phyloP scores from a whole-genome alignment of 2,329 filamentous ascomycete genomes.

The Penicillium sp. region DNA sequence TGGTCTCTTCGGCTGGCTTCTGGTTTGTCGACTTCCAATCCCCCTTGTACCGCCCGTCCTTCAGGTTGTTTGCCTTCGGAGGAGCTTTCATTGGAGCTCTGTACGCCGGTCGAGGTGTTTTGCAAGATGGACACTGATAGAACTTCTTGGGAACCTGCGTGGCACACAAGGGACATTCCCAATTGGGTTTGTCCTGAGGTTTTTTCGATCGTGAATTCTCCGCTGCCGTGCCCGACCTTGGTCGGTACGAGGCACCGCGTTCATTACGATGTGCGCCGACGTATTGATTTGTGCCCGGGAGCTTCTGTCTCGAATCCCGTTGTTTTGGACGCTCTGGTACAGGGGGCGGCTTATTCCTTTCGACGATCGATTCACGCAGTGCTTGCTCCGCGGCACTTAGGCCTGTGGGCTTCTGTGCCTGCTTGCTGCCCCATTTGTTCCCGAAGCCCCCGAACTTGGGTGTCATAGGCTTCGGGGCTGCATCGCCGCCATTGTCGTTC shows the following conservation, averaged over 20 bases:
- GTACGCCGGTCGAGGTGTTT: slow-evolving; percentile 6
- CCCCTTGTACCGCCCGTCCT: background rate
- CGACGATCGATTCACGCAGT: slow-evolving; percentile 28
- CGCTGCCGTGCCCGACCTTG: background rate
- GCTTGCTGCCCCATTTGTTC: slow-evolving; percentile 20
- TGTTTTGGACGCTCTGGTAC: slow-evolving; percentile 1
- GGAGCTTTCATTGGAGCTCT: background rate
- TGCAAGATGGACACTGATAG: slow-evolving; percentile 15
- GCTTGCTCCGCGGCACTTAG: slow-evolving; percentile 33
- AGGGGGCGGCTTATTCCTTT: slow-evolving; percentile 12
- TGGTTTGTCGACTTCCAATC: slow-evolving; percentile 19
- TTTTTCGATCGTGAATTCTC: background rate
- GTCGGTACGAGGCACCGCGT: background rate
- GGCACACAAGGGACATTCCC: slow-evolving; percentile 14
- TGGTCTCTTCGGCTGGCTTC: slow-evolving; percentile 9
- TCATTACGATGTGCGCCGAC: background rate
- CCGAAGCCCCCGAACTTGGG: slow-evolving; percentile 19
- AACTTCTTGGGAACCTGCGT: slow-evolving; percentile 8
- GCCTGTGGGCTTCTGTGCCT: slow-evolving; percentile 19
- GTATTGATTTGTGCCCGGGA: background rate
- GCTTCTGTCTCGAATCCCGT: background rate
- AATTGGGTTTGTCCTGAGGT: slow-evolving; percentile 6
- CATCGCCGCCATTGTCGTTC: slow-evolving; percentile 20
- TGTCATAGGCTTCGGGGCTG: slow-evolving; percentile 18
- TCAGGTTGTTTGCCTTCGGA: background rate